Evolutionary conservation across 257 asterid genomes (phyloP), one percentile per base, ranked within the genome.

Genomic region (Buddleja alternifolia): DNA sequence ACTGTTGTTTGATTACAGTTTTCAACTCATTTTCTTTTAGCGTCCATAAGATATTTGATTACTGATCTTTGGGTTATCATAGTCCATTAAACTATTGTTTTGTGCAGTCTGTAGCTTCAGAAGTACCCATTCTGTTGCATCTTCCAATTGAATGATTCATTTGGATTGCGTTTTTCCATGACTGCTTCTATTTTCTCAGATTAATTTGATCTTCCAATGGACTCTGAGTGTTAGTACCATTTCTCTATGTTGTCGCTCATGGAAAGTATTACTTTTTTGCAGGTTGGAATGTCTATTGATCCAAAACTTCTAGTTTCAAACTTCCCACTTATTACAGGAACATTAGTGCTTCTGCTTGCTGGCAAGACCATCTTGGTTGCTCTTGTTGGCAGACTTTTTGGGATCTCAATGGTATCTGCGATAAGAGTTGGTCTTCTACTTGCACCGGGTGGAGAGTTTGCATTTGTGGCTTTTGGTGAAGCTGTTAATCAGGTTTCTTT

Each of bases 281-380:
- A 94, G 99, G 99, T 94, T 67, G 99, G 99, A 78, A 94, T 94
- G 99, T 94, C 97, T 69, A 94, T 94, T 45, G 99, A 94, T 75
- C 99, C 99, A 46, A 91, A 91, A 75, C 99, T 94, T 82, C 93
- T 94, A 60, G 80, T 86, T 74, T 87, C 97, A 50, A 94, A 94
- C 88, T 94, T 94, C 78, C 95, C 93, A 63, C 93, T 89, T 78
- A 82, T 94, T 74, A 80, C 73, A 70, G 99, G 96, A 75, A 46
- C 91, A 52, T 77, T 94, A 67, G 95, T 83, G 56, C 97, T 92
- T 83, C 78, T 94, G 70, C 80, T 94, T 80, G 93, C 77, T 74
- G 97, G 97, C 48, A 94, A 94, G 86, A 91, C 97, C 44, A 40
- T 89, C 62, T 84, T 94, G 88, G 95, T 91, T 76, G 88, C 91